A percentile compares a stretch with the other conserved stretches of the same genome.
These are phyloP conservation scores for Arabidopsis hybrid DNA, from an alignment of 441 rosid genomes.

Conservation along the genomic window DNA sequence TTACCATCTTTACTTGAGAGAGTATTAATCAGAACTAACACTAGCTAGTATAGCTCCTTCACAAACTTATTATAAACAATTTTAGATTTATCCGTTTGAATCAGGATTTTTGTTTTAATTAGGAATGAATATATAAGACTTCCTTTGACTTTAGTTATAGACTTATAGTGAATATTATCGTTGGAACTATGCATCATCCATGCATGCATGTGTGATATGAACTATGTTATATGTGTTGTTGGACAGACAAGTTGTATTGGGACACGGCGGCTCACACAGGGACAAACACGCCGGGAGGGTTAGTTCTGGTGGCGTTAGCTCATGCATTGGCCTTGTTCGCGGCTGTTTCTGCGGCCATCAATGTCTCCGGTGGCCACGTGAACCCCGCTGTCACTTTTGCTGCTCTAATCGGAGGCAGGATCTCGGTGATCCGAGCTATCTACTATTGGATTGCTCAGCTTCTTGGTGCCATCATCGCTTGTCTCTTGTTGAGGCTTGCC, in stretches of 20 bases:
- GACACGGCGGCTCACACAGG: conserved; percentile 48
- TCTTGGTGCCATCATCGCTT: conserved; percentile 57
- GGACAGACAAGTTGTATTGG: conserved; percentile 62
- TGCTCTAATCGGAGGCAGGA: conserved; percentile 71
- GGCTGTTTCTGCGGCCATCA: conserved; percentile 66
- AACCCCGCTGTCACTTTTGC: conserved; percentile 80
- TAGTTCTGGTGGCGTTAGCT: conserved; percentile 72
- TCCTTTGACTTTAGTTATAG: neutral
- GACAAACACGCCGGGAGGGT: conserved; percentile 51
- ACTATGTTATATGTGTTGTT: neutral
- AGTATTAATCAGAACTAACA: neutral
- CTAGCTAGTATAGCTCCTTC: neutral
- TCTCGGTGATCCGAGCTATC: conserved; percentile 57
- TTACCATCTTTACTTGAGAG: conserved; percentile 3
- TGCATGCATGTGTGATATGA: conserved; percentile 32
- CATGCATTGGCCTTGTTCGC: conserved; percentile 74
- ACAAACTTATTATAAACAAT: neutral
- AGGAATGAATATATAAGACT: neutral
- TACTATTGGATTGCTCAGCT: conserved; percentile 66
- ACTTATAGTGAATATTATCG: neutral
- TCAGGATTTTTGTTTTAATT: neutral
- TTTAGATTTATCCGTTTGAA: neutral
- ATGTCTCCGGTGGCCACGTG: conserved; percentile 78
- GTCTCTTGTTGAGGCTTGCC: conserved; percentile 67
- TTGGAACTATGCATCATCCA: conserved; percentile 1